Evolutionary conservation across 202 grass and related monocot genomes (phyloP).

Genomic region (Saccharum hybrid): DNA sequence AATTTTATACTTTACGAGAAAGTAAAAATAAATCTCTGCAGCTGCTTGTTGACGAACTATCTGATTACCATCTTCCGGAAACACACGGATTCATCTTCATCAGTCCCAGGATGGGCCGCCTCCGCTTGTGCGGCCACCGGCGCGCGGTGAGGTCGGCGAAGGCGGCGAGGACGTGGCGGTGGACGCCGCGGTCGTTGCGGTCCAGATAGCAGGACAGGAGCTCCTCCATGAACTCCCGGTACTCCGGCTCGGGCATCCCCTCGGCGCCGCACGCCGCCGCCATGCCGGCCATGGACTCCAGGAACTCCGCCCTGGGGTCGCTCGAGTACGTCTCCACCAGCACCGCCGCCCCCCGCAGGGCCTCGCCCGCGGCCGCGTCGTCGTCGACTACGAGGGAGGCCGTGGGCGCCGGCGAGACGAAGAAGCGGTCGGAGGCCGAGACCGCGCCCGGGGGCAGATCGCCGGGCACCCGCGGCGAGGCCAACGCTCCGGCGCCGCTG

Average conservation of each 20-base stretch:
- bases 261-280: slow-evolving; percentile 36
- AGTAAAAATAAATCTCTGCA: background rate
- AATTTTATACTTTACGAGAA: background rate
- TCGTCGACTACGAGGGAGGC: slow-evolving; percentile 25
- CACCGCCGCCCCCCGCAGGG: background rate
- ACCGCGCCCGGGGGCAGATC: slow-evolving; percentile 17
- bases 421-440: slow-evolving; percentile 45
- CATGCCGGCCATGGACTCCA: slow-evolving; percentile 53
- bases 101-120: background rate
- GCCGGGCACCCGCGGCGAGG: background rate
- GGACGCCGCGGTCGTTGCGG: slow-evolving; percentile 47
- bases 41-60: background rate
- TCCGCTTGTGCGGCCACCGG: slow-evolving; percentile 16
- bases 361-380: background rate
- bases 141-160: slow-evolving; percentile 39
- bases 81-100: slow-evolving; percentile 20
- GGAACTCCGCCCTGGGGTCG: slow-evolving; percentile 43
- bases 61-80: background rate
- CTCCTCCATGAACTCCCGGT: slow-evolving; percentile 56
- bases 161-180: slow-evolving; percentile 47
- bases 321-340: slow-evolving; percentile 44
- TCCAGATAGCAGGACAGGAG: slow-evolving; percentile 46
- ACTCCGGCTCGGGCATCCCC: slow-evolving; percentile 31
- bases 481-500: background rate
- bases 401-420: slow-evolving; percentile 29